A percentile compares a stretch with the other conserved stretches of the same genome.
Conservation (phyloP, 2,329 filamentous ascomycete genomes). For the Cordyceps fumosorosea region DNA sequence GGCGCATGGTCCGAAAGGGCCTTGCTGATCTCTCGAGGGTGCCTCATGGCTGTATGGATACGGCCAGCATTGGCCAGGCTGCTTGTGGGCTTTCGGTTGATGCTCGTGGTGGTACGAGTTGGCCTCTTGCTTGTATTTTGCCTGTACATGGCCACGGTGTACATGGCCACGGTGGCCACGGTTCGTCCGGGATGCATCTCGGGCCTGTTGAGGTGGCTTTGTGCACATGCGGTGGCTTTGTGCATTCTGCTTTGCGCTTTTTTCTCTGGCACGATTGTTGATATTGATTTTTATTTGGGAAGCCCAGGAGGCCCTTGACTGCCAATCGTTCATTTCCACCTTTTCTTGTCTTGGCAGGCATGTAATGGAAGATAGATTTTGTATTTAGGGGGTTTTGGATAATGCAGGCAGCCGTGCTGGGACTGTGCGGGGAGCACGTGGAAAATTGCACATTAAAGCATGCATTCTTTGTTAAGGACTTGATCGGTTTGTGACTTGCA, state of each 20-base stretch:
- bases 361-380: constrained; percentile 10
- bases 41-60: not conserved
- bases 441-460: not conserved
- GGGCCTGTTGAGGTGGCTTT: not conserved
- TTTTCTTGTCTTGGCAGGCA: constrained; percentile 7
- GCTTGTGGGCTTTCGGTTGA: not conserved
- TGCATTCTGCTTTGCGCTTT: not conserved
- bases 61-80: not conserved
- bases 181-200: not conserved
- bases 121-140: not conserved
- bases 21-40: not conserved
- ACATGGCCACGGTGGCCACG: not conserved
- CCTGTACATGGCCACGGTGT: not conserved
- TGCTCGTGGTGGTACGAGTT: not conserved
- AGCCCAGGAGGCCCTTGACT: constrained; percentile 11
- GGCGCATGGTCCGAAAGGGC: not conserved
- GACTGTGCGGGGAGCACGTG: not conserved
- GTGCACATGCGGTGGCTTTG: not conserved
- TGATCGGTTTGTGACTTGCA: no score
- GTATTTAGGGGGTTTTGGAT: constrained; percentile 9
- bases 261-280: constrained; percentile 13
- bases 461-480: not conserved
- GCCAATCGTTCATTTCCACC: not conserved
- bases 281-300: constrained; percentile 8
- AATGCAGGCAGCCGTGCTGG: constrained; percentile 4